Percentiles rank a stretch among this genome's conserved stretches.
These are phyloP conservation scores for Beauveria pseudobassiana DNA, from an alignment of 2,329 filamentous ascomycete species.

Conservation along the genomic window DNA sequence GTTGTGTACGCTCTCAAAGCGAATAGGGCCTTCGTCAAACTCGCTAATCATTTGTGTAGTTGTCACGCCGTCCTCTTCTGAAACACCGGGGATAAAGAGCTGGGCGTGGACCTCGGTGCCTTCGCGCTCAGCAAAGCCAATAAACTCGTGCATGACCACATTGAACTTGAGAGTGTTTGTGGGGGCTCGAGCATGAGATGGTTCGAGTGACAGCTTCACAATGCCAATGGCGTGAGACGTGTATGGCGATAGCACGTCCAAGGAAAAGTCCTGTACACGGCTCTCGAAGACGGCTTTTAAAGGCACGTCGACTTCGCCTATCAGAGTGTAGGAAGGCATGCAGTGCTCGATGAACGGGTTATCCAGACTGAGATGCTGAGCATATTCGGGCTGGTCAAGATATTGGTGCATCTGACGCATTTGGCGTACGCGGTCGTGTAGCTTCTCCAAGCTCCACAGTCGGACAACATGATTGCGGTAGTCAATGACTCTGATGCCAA, in stretches of 20 bases:
- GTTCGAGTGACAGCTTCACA: slow-evolving; percentile 83
- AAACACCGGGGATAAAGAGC: slow-evolving; percentile 87
- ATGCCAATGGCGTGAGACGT: slow-evolving; percentile 88
- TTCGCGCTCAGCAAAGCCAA: slow-evolving; percentile 91
- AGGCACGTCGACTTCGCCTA: slow-evolving; percentile 90
- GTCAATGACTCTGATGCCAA: slow-evolving; percentile 84
- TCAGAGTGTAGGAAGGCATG: slow-evolving; percentile 84
- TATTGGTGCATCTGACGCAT: slow-evolving; percentile 99
- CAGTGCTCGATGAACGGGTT: slow-evolving; percentile 90
- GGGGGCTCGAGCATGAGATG: slow-evolving; percentile 85
- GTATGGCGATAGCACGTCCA: slow-evolving; percentile 88
- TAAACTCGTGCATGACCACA: slow-evolving; percentile 93
- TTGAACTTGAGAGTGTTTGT: slow-evolving; percentile 95
- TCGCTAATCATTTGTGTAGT: slow-evolving; percentile 91
- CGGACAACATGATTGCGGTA: slow-evolving; percentile 81
- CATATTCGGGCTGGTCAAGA: slow-evolving; percentile 88
- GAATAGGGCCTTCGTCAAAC: slow-evolving; percentile 86
- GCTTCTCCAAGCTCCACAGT: slow-evolving; percentile 90
- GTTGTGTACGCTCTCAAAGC: slow-evolving; percentile 96
- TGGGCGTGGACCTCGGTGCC: slow-evolving; percentile 94
- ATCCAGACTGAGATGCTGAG: slow-evolving; percentile 84
- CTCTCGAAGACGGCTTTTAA: slow-evolving; percentile 90
- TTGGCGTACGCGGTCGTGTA: slow-evolving; percentile 75
- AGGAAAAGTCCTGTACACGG: slow-evolving; percentile 83
- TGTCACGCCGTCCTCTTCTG: slow-evolving; percentile 83